These are phyloP conservation scores for Boletus reticuloceps DNA, from an alignment of 768 basidiomycete genomes.

Conservation along the genomic window DNA sequence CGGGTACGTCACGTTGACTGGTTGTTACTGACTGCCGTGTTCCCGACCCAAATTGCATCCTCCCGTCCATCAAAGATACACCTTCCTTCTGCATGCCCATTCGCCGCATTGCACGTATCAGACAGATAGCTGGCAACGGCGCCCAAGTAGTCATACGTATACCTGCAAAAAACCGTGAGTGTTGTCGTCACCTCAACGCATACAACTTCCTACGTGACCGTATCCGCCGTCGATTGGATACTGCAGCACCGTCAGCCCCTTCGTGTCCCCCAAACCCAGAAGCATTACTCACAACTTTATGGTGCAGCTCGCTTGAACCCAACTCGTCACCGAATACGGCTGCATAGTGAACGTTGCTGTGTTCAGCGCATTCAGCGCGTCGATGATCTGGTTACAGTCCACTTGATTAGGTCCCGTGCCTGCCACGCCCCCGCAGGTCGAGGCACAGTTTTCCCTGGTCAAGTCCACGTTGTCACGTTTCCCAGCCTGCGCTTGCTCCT, in stretches of 20 bases:
- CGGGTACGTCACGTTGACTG: neutral
- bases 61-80: slow-evolving; percentile 6
- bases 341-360: neutral
- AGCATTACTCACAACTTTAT: slow-evolving; percentile 4
- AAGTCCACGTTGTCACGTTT: neutral
- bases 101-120: neutral
- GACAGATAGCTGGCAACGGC: neutral
- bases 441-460: neutral
- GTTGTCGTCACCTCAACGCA: neutral
- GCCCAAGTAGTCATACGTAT: neutral
- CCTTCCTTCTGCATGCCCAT: neutral
- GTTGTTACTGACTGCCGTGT: neutral
- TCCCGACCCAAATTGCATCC: neutral
- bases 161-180: slow-evolving; percentile 5
- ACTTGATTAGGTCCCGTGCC: slow-evolving; percentile 3
- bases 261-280: neutral
- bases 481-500: neutral
- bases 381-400: slow-evolving; percentile 4
- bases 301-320: slow-evolving; percentile 4
- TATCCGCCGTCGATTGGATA: slow-evolving; percentile 4
- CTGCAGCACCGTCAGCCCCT: neutral
- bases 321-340: neutral
- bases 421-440: neutral
- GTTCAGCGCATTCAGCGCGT: neutral
- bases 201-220: neutral